Percentiles rank a stretch among this genome's conserved stretches.
phyloP scores from a whole-genome alignment of 1,284 basidiomycete genomes.

The Uromyces viciae-fabae region DNA sequence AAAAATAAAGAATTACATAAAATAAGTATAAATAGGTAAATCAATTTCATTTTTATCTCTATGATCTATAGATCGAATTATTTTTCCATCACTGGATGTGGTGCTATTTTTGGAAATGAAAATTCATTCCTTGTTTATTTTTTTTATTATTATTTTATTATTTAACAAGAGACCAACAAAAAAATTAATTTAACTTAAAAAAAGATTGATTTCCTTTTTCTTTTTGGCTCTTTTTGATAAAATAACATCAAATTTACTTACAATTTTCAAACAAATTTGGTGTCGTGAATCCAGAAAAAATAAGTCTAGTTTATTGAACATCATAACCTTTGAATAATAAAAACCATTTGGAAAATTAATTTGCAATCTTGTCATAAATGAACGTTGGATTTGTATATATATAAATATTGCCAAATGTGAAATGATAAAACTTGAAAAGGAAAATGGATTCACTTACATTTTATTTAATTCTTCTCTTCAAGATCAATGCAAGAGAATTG shows the following conservation, averaged over 20 bases:
- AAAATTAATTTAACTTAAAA: not conserved
- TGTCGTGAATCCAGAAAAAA: slow-evolving; percentile 70
- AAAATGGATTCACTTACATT: not conserved
- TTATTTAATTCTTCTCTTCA: slow-evolving; percentile 69
- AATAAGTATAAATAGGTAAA: slow-evolving; percentile 69
- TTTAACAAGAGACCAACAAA: slow-evolving; percentile 23
- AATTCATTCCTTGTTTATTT: slow-evolving; percentile 57
- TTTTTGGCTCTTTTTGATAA: not conserved
- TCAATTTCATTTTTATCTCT: slow-evolving; percentile 68
- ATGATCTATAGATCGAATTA: slow-evolving; percentile 72
- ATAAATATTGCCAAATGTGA: too few species aligned
- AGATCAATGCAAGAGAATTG: slow-evolving; percentile 70
- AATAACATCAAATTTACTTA: not conserved
- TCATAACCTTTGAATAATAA: slow-evolving; percentile 59
- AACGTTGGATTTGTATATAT: too few species aligned
- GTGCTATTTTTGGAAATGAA: slow-evolving; percentile 68
- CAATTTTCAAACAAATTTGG: slow-evolving; percentile 68
- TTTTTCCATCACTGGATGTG: slow-evolving; percentile 71
- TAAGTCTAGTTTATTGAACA: slow-evolving; percentile 75
- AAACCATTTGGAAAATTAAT: not conserved
- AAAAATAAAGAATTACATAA: slow-evolving; percentile 52
- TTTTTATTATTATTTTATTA: slow-evolving; percentile 56
- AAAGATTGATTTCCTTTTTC: too few species aligned
- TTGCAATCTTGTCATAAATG: not conserved
- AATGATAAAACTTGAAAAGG: not conserved